Conservation (phyloP, 1,284 basidiomycete species). For the Fomitopsis schrenkii region DNA sequence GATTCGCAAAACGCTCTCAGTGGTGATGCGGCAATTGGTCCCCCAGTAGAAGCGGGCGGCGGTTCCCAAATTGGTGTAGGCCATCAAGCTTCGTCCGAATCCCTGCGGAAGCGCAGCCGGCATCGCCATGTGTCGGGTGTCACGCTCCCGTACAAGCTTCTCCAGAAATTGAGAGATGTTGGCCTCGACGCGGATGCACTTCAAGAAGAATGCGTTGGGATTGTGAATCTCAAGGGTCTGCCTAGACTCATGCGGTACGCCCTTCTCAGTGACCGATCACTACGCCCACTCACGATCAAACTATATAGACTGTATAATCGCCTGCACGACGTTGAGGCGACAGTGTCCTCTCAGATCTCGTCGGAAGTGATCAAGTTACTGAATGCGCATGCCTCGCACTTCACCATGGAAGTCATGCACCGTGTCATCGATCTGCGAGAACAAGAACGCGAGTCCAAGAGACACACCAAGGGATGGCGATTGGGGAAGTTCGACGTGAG, state of each 20-base stretch:
- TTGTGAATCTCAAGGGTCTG: constrained; percentile 46
- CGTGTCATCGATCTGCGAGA: constrained; percentile 49
- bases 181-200: constrained; percentile 43
- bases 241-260: constrained; percentile 37
- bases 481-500: constrained; percentile 15
- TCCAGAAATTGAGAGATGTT: constrained; percentile 33
- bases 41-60: too few species aligned
- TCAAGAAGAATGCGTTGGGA: constrained; percentile 36
- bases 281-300: neutral
- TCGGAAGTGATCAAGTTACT: constrained; percentile 31
- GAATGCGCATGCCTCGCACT: constrained; percentile 41
- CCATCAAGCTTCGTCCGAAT: neutral
- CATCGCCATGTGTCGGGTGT: constrained; percentile 29
- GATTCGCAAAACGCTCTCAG: neutral
- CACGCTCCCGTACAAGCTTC: constrained; percentile 43
- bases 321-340: constrained; percentile 31
- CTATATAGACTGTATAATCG: constrained; percentile 24
- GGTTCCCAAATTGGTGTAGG: too few species aligned
- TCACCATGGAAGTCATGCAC: constrained; percentile 46
- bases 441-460: constrained; percentile 51
- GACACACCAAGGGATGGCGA: constrained; percentile 55
- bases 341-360: constrained; percentile 22
- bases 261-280: neutral
- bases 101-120: neutral
- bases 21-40: neutral